Percentiles rank a stretch among this genome's conserved stretches.
Conservation (phyloP, 805 yeast genomes). For the Kodamaea hsintzibuensis region DNA sequence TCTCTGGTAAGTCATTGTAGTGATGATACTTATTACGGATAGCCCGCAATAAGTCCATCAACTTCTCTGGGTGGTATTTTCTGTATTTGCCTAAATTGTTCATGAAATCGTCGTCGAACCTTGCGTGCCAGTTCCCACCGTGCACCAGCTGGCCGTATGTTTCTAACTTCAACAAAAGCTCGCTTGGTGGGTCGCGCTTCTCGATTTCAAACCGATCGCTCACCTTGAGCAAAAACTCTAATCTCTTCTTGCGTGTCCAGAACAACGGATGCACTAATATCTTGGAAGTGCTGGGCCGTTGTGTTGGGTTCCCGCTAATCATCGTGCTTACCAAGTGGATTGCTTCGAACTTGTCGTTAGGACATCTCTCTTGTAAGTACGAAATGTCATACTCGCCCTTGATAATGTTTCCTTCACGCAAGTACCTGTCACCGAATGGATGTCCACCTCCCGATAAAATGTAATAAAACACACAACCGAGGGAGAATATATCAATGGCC, state of each 20-base stretch:
- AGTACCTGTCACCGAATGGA: conserved; percentile 92
- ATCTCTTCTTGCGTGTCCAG: conserved; percentile 72
- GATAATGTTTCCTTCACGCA: conserved; percentile 86
- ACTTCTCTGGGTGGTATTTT: conserved; percentile 73
- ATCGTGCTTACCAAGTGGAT: conserved; percentile 68
- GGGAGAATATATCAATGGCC: conserved; percentile 89
- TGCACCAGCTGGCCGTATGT: conserved; percentile 51
- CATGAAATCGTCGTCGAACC: conserved; percentile 71
- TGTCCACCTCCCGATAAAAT: conserved; percentile 81
- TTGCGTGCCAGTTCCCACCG: conserved; percentile 72
- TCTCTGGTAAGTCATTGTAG: conserved; percentile 80
- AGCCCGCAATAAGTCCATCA: conserved; percentile 87
- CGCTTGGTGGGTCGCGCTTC: conserved; percentile 75
- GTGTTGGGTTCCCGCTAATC: conserved; percentile 66
- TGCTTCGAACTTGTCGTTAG: conserved; percentile 59
- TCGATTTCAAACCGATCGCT: conserved; percentile 91
- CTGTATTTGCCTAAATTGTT: conserved; percentile 89
- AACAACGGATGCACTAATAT: conserved; percentile 86
- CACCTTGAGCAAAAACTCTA: conserved; percentile 82
- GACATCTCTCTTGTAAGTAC: conserved; percentile 43
- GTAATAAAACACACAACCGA: conserved; percentile 93
- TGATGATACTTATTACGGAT: conserved; percentile 93
- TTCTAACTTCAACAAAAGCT: conserved; percentile 57
- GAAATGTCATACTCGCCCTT: conserved; percentile 58
- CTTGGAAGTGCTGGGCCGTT: conserved; percentile 67